phyloP scores from a whole-genome alignment of 2,329 filamentous ascomycete genomes.

The Nakataea oryzae region DNA sequence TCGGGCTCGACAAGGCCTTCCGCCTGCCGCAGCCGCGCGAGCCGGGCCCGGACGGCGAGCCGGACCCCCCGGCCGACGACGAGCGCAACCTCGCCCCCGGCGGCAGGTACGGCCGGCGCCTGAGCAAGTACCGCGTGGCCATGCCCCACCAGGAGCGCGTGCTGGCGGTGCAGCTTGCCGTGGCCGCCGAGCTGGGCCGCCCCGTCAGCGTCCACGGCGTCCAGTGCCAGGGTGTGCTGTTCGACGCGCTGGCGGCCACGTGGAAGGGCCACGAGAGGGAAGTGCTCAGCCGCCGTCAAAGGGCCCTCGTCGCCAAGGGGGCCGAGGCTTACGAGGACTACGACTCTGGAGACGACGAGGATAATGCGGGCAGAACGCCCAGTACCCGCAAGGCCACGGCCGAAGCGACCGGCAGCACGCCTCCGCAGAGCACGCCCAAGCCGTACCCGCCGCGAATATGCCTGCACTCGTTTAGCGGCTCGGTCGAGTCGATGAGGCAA shows the following conservation, averaged over 20 bases:
- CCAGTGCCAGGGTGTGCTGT: conserved; percentile 62
- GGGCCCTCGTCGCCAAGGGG: conserved; percentile 33
- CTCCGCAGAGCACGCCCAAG: conserved; percentile 22
- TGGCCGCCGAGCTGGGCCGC: conserved; percentile 57
- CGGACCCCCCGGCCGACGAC: conserved; percentile 15
- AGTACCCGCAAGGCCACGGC: not conserved
- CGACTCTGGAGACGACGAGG: conserved; percentile 17
- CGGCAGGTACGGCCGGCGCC: conserved; percentile 55
- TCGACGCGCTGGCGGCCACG: conserved; percentile 50
- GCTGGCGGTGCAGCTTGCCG: conserved; percentile 55
- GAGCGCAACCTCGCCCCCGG: conserved; percentile 51
- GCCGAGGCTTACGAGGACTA: conserved; percentile 30
- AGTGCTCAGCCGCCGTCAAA: conserved; percentile 49
- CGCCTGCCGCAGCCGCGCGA: conserved; percentile 49
- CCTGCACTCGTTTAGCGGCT: conserved; percentile 85
- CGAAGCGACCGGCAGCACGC: no score
- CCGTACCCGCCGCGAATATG: conserved; percentile 84
- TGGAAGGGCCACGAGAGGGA: conserved; percentile 63
- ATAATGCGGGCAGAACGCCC: conserved; percentile 9
- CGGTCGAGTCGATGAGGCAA: conserved; percentile 62
- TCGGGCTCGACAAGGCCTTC: conserved; percentile 69
- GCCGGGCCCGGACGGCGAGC: not conserved
- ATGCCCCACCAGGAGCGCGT: conserved; percentile 60
- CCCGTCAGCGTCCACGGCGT: conserved; percentile 65
- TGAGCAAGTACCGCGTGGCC: conserved; percentile 58